phyloP scores from a whole-genome alignment of 805 yeast genomes.

The Nakazawaea ishiwadae region DNA sequence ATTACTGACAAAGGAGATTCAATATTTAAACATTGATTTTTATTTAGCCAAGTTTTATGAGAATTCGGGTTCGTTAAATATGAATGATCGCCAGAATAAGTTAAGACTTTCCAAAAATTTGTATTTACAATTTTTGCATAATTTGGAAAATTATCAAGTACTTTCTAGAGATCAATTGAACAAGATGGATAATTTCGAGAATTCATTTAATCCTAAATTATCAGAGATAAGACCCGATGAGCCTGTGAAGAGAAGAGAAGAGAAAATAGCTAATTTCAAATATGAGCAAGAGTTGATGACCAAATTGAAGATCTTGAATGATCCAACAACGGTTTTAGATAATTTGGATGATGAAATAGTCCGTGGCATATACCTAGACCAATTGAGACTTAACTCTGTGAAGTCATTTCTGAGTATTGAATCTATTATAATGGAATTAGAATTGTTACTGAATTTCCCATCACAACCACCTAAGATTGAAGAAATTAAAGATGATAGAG shows the following conservation, averaged over 20 bases:
- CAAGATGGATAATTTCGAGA: constrained; percentile 36
- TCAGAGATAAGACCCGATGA: constrained; percentile 30
- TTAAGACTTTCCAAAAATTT: constrained; percentile 38
- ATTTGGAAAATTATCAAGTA: constrained; percentile 39
- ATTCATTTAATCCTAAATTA: constrained; percentile 35
- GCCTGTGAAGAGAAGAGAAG: constrained; percentile 52
- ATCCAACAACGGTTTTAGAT: constrained; percentile 26
- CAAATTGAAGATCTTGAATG: constrained; percentile 36
- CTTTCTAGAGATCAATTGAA: constrained; percentile 32
- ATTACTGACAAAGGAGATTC: constrained; percentile 56
- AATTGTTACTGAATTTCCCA: constrained; percentile 50
- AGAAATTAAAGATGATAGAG: constrained; percentile 14
- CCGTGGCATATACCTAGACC: constrained; percentile 51
- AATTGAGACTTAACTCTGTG: constrained; percentile 46
- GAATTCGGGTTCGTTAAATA: constrained; percentile 19
- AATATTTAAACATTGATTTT: constrained; percentile 55
- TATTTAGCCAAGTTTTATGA: constrained; percentile 44
- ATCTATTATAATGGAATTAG: constrained; percentile 57
- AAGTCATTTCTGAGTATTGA: constrained; percentile 55
- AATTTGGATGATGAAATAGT: constrained; percentile 60
- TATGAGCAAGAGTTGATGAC: constrained; percentile 48
- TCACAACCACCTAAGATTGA: constrained; percentile 17
- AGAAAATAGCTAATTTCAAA: constrained; percentile 67
- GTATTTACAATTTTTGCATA: constrained; percentile 40
- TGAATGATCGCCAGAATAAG: constrained; percentile 24